Percentiles rank a stretch among this genome's conserved stretches.
These are phyloP conservation scores for Pythium vanterpoolii DNA, from an alignment of 352 stramenopile species.

Conservation along the genomic window DNA sequence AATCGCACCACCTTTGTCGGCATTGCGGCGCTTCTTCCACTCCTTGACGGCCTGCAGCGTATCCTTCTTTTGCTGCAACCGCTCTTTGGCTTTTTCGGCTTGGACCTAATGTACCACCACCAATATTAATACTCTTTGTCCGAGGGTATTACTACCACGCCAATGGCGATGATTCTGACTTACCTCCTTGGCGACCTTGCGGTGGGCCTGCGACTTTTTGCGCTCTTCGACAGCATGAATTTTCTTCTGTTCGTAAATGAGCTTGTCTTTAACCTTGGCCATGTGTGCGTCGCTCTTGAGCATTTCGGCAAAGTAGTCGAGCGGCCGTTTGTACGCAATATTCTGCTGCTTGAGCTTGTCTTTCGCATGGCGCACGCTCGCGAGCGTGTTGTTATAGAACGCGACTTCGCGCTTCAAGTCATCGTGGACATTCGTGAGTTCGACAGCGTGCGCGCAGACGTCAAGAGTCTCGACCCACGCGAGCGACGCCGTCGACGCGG, in stretches of 20 bases:
- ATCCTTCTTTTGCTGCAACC: conserved; percentile 84
- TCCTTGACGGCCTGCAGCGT: conserved; percentile 85
- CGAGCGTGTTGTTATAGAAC: conserved; percentile 95
- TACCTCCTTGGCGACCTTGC: conserved; percentile 95
- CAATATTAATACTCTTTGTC: no score
- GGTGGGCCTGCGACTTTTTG: conserved; percentile 96
- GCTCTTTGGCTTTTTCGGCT: conserved; percentile 81
- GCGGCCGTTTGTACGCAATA: conserved; percentile 92
- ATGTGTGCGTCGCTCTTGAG: conserved; percentile 97
- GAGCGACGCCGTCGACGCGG: conserved; percentile 32
- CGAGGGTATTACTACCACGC: no score
- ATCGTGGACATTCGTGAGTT: conserved; percentile 80
- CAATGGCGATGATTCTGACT: no score
- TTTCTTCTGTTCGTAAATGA: conserved; percentile 99
- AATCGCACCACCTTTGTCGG: conserved; percentile 56
- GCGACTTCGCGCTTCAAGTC: conserved; percentile 91
- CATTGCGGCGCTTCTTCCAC: conserved; percentile 84
- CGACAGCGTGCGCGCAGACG: conserved; percentile 52
- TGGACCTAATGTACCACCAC: conserved; percentile 36
- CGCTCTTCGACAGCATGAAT: conserved; percentile 97
- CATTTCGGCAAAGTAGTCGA: conserved; percentile 99
- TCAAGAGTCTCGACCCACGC: conserved; percentile 81
- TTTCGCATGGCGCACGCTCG: conserved; percentile 67
- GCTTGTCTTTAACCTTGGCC: conserved; percentile 96
- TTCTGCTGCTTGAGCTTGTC: conserved; percentile 55